Evolutionary conservation across 2,329 filamentous ascomycete species (phyloP).

Genomic region (Talaromyces sp.): DNA sequence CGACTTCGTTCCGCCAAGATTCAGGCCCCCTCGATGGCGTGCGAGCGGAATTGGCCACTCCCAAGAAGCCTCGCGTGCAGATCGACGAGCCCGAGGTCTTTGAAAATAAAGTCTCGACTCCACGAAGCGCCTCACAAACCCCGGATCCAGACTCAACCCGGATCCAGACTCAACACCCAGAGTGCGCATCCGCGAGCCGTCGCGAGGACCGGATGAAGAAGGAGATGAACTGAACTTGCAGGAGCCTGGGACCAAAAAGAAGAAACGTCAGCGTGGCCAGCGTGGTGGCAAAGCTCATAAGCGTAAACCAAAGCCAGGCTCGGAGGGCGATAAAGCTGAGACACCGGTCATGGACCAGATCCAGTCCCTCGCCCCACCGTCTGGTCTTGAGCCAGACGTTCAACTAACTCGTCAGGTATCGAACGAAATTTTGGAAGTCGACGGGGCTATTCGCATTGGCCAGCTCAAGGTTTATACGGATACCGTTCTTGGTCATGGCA

Average conservation of each 20-base stretch:
- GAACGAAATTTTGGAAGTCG: slow-evolving; percentile 53
- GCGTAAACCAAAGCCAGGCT: slow-evolving; percentile 47
- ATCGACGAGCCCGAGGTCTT: slow-evolving; percentile 28
- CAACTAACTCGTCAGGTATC: slow-evolving; percentile 49
- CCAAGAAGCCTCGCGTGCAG: not conserved
- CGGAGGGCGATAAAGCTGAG: slow-evolving; percentile 49
- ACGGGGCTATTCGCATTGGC: slow-evolving; percentile 58
- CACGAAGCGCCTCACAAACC: slow-evolving; percentile 16
- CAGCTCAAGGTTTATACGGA: slow-evolving; percentile 57
- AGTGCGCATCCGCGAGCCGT: slow-evolving; percentile 37
- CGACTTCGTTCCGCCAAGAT: slow-evolving; percentile 25
- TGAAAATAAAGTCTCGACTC: slow-evolving; percentile 25
- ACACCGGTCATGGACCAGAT: slow-evolving; percentile 53
- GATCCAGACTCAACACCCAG: slow-evolving; percentile 24
- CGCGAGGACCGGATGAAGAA: slow-evolving; percentile 26
- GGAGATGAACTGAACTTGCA: slow-evolving; percentile 23
- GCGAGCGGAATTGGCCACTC: slow-evolving; percentile 4
- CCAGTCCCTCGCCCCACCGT: slow-evolving; percentile 33
- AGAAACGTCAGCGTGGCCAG: slow-evolving; percentile 65
- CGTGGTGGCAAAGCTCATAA: slow-evolving; percentile 65
- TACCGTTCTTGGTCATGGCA: slow-evolving; percentile 65
- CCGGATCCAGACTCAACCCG: slow-evolving; percentile 18
- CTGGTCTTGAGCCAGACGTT: slow-evolving; percentile 57
- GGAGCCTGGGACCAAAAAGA: slow-evolving; percentile 52
- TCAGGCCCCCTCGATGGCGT: slow-evolving; percentile 15